Evolutionary conservation across 2,329 filamentous ascomycete species (phyloP), one percentile per base, ranked within the genome.

Genomic region (Monosporascus cannonballus): DNA sequence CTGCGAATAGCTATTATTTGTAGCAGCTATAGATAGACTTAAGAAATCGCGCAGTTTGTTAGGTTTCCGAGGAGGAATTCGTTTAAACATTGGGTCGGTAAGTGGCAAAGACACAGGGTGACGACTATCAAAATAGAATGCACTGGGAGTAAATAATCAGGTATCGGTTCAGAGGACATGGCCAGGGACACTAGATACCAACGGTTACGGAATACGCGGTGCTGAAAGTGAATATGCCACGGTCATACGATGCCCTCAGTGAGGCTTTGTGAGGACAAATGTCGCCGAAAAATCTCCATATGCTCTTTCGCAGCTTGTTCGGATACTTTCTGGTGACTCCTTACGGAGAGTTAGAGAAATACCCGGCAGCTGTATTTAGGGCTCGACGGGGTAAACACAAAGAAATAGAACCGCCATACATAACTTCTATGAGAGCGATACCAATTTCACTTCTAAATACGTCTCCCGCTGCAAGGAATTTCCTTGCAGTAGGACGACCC

Each of bases 291-390:
- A 44, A 27, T 37, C 49, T 45, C 49, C 49, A 41, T 22, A 3
- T 17, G 24, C 20, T 34, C 17, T 25, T 20, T 20, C 15, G 20
- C 22, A 6, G 44, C n/a, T 14, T 14, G 15, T 47, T 48, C 55
- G 53, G 51, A 53, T 30, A 54, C 53, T 49, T 54, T 51, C 49
- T 48, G 56, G 51, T 11, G 41, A 54, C 39, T 48, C 30, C n/a
- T 47, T 42, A 34, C 24, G 14, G 22, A 45, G 22, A 2, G 27
- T 18, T 48, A 49, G 42, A 36, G 47, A 49, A 50, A 20, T 45
- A 46, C 6, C n/a, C 37, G 14, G 6, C 36, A 9, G 14, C 39
- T 22, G 22, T 8, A 41, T 41, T 20, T 34, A 34, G 30, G 11
- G 4, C 30, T 14, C 4, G 39, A 20, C 5, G 14, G 18, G n/a